phyloP scores from a whole-genome alignment of 2,329 filamentous ascomycete genomes.

The Chrysoporthe austroafricana region DNA sequence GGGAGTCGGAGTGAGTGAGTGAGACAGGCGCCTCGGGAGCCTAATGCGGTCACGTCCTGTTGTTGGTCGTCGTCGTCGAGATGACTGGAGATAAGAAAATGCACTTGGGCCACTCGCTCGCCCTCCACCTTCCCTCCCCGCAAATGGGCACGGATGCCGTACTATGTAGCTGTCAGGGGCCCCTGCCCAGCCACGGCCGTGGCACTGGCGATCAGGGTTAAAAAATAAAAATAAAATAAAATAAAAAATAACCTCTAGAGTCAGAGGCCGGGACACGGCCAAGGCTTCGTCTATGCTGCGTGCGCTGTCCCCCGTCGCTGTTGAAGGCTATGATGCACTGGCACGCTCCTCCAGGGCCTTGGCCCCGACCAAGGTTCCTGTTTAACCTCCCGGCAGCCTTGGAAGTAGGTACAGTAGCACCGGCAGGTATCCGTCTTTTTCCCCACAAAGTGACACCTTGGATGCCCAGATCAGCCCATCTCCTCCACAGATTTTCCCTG shows the following conservation, averaged over 20 bases:
- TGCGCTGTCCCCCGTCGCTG: too few species aligned
- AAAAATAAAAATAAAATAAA: not conserved
- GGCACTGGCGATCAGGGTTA: not conserved
- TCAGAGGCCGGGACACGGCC: too few species aligned
- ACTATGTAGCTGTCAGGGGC: not conserved
- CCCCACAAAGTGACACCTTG: conserved; percentile 21
- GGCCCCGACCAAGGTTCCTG: too few species aligned
- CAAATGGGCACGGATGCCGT: not conserved
- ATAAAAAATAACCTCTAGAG: not conserved
- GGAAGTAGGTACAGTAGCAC: too few species aligned
- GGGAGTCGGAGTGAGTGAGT: too few species aligned
- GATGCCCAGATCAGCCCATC: conserved; percentile 21
- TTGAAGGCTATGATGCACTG: too few species aligned
- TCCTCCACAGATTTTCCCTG: conserved; percentile 6
- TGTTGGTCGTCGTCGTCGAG: too few species aligned
- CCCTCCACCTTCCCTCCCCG: not conserved
- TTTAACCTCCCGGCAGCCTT: too few species aligned
- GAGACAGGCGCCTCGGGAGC: too few species aligned
- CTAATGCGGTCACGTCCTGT: too few species aligned
- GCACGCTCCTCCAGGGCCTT: too few species aligned
- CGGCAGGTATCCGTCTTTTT: not conserved
- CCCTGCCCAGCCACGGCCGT: conserved; percentile 8
- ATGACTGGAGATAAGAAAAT: not conserved
- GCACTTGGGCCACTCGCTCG: not conserved
- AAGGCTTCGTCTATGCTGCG: too few species aligned